Base-by-base conservation (phyloP, 352 stramenopile species). In the Globisporangium lucens region DNA sequence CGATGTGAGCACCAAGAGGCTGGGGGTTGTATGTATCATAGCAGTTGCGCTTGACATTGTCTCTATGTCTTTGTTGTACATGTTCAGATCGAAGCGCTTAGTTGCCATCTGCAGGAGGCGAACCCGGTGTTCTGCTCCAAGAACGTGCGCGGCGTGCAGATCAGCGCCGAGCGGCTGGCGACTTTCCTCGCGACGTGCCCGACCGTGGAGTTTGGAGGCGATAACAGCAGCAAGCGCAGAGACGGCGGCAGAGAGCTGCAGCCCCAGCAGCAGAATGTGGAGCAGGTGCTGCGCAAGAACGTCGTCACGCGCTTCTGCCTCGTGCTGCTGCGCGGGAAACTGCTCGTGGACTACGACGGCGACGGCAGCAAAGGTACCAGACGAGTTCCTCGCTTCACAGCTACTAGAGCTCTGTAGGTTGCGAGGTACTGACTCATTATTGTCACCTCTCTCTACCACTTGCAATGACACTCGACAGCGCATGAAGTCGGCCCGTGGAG, bases 271-370 rank as follows among this genome's bases (percentile, higher is more conserved):
- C 7, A 33, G 49, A 62, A 66, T 22, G 46, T 63, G 8, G 62
- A 77, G 61, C 61, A 66, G 24, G 65, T 75, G 6, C 62, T 79
- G 62, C 65, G 63, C 59, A 70, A 69, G 56, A 69, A 75, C 27
- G 70, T 69, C n/a, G 74, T 72, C 33, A 70, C 72, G 22, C 56
- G 61, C n/a, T 69, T 71, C 59, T 82, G 72, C 51, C 30, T 83
- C 56, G 49, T 86, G 24, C 63, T 86, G 36, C 65, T 86, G 24
- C 62, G 81, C 29, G 76, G 78, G 5, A 67, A 67, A 15, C 55
- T 86, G 56, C 64, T 74, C 29, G 69, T 74, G 59, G 58, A 72
- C 41, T 75, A 69, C 33, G 67, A 68, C 12, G 66, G 69, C 30
- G 69, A 73, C 47, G 20, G 47, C 30, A 49, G 1, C 20, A 71